Base-by-base conservation (phyloP, 169 alveolate genomes). In the Hammondia hammondi region DNA sequence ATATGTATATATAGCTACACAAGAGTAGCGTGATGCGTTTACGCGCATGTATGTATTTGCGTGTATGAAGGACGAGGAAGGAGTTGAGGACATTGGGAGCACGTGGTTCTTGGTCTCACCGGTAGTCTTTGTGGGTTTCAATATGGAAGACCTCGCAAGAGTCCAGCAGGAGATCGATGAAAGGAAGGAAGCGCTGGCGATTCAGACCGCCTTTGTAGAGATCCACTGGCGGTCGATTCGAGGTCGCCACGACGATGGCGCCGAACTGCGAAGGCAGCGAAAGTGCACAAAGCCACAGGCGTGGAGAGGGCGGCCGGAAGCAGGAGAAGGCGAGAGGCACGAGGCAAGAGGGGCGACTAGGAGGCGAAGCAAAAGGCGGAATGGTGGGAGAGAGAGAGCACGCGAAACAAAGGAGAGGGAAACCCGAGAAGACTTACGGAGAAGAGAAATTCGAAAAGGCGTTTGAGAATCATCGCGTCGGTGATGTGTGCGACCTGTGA, bases 161-260 rank as follows among this genome's bases (percentile, higher is more conserved):
- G 9, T 48, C 81, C 87, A 85, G n/a, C 12, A 94, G 56, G 29
- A 94, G 93, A 43, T 48, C 89, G 56, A 98, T 97, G 87, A 97
- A 98, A 17, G 99, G 98, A 92, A 97, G 87, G 92, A 98, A 98
- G 57, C 97, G 88, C 87, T 95, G 95, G 61, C 99, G 95, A 67
- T 98, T 95, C n/a, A 98, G 92, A 14, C 99, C 99, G 81, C 96
- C 96, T 46, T 93, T 84, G 91, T 98, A 98, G 10, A 98, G 95
- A 27, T 98, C 99, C 37, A 96, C 96, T 39, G 99, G 99, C 39
- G 98, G 98, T 84, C 98, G 94, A 85, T 98, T 98, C 10, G 98
- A 96, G 5, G 99, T 98, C 35, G 98, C 96, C 6, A 98, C 93
- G 21, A 97, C 95, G 1, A 96, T 46, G 0, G 61, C 95, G 24